These are phyloP conservation scores for Lasiodiplodia sp. DNA, from an alignment of 2,329 filamentous ascomycete species.

Conservation along the genomic window DNA sequence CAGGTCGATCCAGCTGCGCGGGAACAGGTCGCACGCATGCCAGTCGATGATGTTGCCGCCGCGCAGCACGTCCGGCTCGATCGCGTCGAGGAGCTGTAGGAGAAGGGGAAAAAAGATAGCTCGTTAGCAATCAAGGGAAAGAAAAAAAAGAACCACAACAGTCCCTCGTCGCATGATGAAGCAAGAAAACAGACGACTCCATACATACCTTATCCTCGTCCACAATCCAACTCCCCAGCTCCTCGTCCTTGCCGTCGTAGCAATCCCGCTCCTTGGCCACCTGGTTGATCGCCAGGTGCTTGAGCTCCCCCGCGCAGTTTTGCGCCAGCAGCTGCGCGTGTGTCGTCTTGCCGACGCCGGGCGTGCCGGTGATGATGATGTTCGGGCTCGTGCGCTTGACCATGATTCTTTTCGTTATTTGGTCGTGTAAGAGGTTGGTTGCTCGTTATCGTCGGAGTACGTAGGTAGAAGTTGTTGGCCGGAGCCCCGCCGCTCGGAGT, in stretches of 20 bases:
- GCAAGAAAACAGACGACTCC: not conserved
- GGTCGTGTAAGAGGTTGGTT: not conserved
- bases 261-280: slow-evolving; percentile 88
- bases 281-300: slow-evolving; percentile 87
- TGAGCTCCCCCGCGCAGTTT: slow-evolving; percentile 69
- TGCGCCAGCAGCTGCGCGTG: slow-evolving; percentile 84
- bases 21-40: slow-evolving; percentile 97
- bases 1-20: slow-evolving; percentile 90
- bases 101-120: not conserved
- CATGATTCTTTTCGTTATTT: not conserved
- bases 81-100: slow-evolving; percentile 78
- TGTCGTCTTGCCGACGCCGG: slow-evolving; percentile 93
- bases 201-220: slow-evolving; percentile 86
- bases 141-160: not conserved
- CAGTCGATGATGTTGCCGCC: slow-evolving; percentile 95
- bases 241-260: slow-evolving; percentile 86
- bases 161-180: too few relatives aligned
- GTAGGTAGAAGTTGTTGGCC: not conserved
- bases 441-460: not conserved
- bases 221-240: slow-evolving; percentile 87
- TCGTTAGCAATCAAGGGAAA: not conserved
- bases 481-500: not conserved
- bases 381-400: slow-evolving; percentile 67
- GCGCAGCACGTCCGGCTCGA: slow-evolving; percentile 76
- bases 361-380: slow-evolving; percentile 93